Evolutionary conservation across 108 stramenopile genomes (phyloP).

Genomic region (Thalassiosira profunda): DNA sequence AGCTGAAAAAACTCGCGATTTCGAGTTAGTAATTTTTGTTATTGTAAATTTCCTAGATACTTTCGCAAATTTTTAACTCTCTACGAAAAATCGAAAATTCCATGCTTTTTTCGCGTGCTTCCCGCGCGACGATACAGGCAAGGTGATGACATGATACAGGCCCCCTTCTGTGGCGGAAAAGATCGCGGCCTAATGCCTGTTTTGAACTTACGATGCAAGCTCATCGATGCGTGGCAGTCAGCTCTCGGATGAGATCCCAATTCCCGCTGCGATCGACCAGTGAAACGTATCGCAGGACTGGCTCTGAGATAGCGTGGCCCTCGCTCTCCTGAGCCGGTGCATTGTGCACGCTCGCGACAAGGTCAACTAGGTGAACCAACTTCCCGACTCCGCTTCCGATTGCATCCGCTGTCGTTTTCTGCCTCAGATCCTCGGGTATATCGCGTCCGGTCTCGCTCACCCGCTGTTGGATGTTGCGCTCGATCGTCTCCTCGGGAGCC

Average conservation of each 20-base stretch:
- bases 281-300: slow-evolving; percentile 9
- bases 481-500: slow-evolving; percentile 63
- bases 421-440: slow-evolving; percentile 7
- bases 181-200: too few relatives aligned
- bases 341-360: slow-evolving; percentile 18
- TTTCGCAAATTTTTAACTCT: too few relatives aligned
- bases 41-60: too few relatives aligned
- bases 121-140: too few relatives aligned
- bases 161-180: too few relatives aligned
- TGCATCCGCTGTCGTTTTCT: neutral
- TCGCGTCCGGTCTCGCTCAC: slow-evolving; percentile 12
- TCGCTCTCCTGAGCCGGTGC: neutral
- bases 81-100: too few relatives aligned
- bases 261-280: slow-evolving; percentile 27
- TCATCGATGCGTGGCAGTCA: too few relatives aligned
- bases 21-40: too few relatives aligned
- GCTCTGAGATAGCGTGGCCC: neutral
- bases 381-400: slow-evolving; percentile 15
- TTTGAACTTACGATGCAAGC: too few relatives aligned
- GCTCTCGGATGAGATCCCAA: slow-evolving; percentile 18
- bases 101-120: too few relatives aligned
- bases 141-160: too few relatives aligned
- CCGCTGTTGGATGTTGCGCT: slow-evolving; percentile 4
- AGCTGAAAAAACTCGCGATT: too few relatives aligned
- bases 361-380: slow-evolving; percentile 15